Base-by-base conservation (phyloP, 2,329 filamentous ascomycete species). In the Verruconis gallopava region DNA sequence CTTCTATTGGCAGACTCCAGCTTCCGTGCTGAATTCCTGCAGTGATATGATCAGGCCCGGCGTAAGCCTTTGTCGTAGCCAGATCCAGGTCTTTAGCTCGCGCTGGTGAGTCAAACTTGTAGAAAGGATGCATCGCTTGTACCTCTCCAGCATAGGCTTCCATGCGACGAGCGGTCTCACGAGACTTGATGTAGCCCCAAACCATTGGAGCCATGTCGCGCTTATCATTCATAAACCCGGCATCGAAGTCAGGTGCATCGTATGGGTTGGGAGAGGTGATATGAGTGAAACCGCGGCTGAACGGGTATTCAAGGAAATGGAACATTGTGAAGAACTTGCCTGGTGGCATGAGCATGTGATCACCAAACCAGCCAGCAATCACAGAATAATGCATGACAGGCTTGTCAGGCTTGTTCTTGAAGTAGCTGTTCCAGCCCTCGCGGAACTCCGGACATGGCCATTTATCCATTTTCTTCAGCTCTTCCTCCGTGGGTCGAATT, bases 321-420 rank as follows among this genome's bases (percentile, higher is more conserved):
- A 85, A 85, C 79, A 85, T 85, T 54, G 76, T 81, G 65, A 85
- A 85, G 69, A 84, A 85, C 48, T 85, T 85, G 49, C 81, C 81
- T 1, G 79, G 73, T 0, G 81, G 80, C 71, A 81, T 79, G 38
- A 63, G 56, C 60, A 72, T 70, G 52, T 72, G 65, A 55, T 68
- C 61, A 48, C 58, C 61, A 44, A 42, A 43, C 36, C 40, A 43
- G 20, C 36, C 25, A 44, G 40, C 36, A 5, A 40, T 36, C 19
- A 25, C 74, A 1, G 72, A 80, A 62, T 88, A 88, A 56, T 88
- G 83, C 82, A 88, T 88, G 34, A 88, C 81, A 0, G 82, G 83
- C 69, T 88, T 88, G 61, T 88, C 81, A 1, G 81, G 81, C 66
- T 86, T 86, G 56, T 88, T 63, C 66, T 85, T 81, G 61, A 88